These are phyloP conservation scores for Asterochloris sp. DNA, from an alignment of 139 green algal species.

Conservation along the genomic window DNA sequence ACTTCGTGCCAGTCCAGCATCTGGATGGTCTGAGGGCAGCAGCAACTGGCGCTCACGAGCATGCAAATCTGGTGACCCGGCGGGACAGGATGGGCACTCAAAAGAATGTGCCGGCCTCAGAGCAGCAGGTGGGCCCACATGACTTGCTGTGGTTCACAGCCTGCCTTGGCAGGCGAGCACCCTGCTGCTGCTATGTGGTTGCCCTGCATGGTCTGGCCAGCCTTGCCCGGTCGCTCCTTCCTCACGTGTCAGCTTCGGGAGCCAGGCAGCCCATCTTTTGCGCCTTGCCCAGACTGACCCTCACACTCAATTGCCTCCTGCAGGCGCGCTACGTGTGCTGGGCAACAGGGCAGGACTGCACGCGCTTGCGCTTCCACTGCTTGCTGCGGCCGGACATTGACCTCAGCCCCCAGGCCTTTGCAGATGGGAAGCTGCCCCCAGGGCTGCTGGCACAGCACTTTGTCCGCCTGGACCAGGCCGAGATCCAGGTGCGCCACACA, in stretches of 20 bases:
- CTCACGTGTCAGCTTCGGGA: no score
- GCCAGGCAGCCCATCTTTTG: no score
- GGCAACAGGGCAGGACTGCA: slow-evolving; percentile 77
- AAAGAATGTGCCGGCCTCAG: background rate
- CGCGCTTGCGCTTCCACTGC: slow-evolving; percentile 82
- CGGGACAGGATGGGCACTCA: background rate
- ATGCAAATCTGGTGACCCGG: slow-evolving; percentile 3
- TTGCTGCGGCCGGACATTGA: slow-evolving; percentile 64
- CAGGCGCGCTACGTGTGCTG: slow-evolving; percentile 59
- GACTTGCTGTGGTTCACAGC: background rate
- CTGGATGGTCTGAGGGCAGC: slow-evolving; percentile 12
- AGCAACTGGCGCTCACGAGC: slow-evolving; percentile 5
- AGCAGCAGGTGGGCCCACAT: background rate
- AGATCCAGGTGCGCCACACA: slow-evolving; percentile 8
- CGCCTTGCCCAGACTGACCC: no score
- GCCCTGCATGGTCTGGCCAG: background rate
- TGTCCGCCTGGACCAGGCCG: slow-evolving; percentile 56
- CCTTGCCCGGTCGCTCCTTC: background rate
- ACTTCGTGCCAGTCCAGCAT: background rate
- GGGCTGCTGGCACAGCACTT: slow-evolving; percentile 80
- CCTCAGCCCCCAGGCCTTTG: slow-evolving; percentile 59
- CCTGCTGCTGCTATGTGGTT: no score
- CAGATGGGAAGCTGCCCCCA: slow-evolving; percentile 45
- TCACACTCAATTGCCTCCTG: background rate
- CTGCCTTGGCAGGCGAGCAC: no score